These are phyloP conservation scores for Nicotiana tabacum DNA, from an alignment of 257 asterid species.

Conservation along the genomic window DNA sequence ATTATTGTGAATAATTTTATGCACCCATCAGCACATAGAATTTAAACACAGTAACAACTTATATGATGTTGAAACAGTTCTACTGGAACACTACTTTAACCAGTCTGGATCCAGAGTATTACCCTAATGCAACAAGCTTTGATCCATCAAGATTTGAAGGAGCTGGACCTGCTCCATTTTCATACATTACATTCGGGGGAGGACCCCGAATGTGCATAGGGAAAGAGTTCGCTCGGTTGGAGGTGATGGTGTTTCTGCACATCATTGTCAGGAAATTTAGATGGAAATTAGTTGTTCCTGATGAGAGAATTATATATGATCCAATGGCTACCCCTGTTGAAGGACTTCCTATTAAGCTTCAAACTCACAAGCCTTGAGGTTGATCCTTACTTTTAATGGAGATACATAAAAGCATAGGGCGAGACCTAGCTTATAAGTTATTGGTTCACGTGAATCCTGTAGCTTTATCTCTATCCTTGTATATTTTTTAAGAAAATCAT, in stretches of 20 bases:
- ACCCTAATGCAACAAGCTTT: not conserved
- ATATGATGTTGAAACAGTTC: slow-evolving; percentile 26
- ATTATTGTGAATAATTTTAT: too few species aligned
- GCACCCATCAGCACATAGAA: not conserved
- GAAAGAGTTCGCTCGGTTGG: slow-evolving; percentile 56
- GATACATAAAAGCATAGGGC: not conserved
- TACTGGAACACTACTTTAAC: slow-evolving; percentile 52
- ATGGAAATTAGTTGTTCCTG: slow-evolving; percentile 36
- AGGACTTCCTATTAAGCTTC: slow-evolving; percentile 50
- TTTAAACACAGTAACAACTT: not conserved
- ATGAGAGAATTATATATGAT: slow-evolving; percentile 44
- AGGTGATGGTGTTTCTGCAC: slow-evolving; percentile 49
- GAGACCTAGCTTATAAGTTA: too few species aligned
- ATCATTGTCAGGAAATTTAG: slow-evolving; percentile 31
- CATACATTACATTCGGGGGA: slow-evolving; percentile 20
- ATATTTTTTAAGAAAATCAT: too few species aligned
- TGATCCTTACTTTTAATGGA: not conserved
- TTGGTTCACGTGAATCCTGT: too few species aligned
- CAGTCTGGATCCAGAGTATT: slow-evolving; percentile 30
- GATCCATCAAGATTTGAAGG: slow-evolving; percentile 20
- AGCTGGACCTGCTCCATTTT: slow-evolving; percentile 14
- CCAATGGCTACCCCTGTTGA: slow-evolving; percentile 52
- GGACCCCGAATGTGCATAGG: slow-evolving; percentile 46
- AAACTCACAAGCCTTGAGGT: slow-evolving; percentile 17
- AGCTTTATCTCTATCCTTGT: too few species aligned